A percentile compares a stretch with the other conserved stretches of the same genome.
Conservation (phyloP, 306 rosid species). For the Sphenostylis stenocarpa region DNA sequence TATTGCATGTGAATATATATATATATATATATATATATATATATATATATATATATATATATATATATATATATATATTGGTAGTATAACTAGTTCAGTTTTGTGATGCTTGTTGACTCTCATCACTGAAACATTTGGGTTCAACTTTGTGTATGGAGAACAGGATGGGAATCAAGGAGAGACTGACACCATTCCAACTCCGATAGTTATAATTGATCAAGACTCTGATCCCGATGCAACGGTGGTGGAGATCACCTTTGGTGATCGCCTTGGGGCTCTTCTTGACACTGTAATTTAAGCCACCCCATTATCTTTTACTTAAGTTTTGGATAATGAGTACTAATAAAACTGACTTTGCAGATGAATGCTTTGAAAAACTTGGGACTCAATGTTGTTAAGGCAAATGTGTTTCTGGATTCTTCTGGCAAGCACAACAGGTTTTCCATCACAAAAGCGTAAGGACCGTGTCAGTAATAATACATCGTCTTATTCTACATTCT, state of each 20-base stretch:
- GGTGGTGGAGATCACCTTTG: slow-evolving; percentile 92
- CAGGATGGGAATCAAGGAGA: slow-evolving; percentile 70
- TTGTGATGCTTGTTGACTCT: slow-evolving; percentile 24
- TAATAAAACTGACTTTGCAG: slow-evolving; percentile 43
- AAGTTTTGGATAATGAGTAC: not conserved
- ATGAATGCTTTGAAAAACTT: slow-evolving; percentile 89
- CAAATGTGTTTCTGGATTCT: slow-evolving; percentile 86
- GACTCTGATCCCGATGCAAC: slow-evolving; percentile 91
- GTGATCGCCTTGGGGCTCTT: slow-evolving; percentile 98
- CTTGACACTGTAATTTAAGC: slow-evolving; percentile 69
- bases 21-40: too few relatives aligned
- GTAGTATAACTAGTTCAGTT: not conserved
- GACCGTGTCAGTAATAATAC: too few relatives aligned
- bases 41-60: too few relatives aligned
- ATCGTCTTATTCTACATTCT: too few relatives aligned
- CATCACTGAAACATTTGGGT: slow-evolving; percentile 2
- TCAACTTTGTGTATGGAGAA: slow-evolving; percentile 34
- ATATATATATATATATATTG: too few relatives aligned
- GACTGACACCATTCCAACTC: slow-evolving; percentile 68
- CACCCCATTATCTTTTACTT: not conserved
- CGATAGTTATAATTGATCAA: slow-evolving; percentile 86
- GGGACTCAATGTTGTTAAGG: slow-evolving; percentile 96
- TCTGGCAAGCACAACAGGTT: slow-evolving; percentile 98
- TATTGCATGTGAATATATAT: slow-evolving; percentile 27
- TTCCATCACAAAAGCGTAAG: slow-evolving; percentile 89